Evolutionary conservation across 2,329 filamentous ascomycete genomes (phyloP), one percentile per base, ranked within the genome.

Genomic region (Aspergillus fumigatiaffinis): DNA sequence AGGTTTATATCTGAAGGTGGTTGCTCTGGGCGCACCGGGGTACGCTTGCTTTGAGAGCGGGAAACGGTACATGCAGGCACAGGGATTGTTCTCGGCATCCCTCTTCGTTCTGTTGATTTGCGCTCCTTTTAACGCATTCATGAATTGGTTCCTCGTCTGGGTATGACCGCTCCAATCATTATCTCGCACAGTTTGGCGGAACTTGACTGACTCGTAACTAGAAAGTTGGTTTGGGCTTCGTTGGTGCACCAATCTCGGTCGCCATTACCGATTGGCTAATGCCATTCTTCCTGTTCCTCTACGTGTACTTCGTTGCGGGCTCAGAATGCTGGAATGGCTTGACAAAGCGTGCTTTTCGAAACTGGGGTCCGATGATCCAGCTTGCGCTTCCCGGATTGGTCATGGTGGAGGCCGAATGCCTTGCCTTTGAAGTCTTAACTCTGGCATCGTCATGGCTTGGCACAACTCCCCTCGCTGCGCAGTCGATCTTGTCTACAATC

Each of bases 351-450:
- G 87, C 88, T 0, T 80, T 92, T 53, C 77, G 78, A 35, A 93
- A 93, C 69, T 94, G 90, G 90, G 80, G 81, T 1, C 87, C 88
- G 8, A 95, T 96, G 93, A 84, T 97, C 66, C 85, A 86, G 50
- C 87, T 97, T 41, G 91, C 93, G 0, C 78, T 97, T 12, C 92
- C 93, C 0, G 93, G 93, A 1, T 86, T 97, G 71, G 79, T 96
- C 63, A 97, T 97, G 92, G 89, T 97, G 1, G 87, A 95, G 72
- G 92, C 93, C 4, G 93, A 97, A 72, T 96, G 90, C 77, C 82
- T 97, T 10, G 92, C 92, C 6, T 97, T 97, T 72, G 93, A 97
- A 73, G 86, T 96, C 51, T 80, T 96, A 60, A 96, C 92, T 0
- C 80, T 97, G n/a, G 86, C 87, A 8, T 85, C 90, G 0, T 90